Conservation (phyloP, 2,329 filamentous ascomycete species). For the Metarhizium brunneum region DNA sequence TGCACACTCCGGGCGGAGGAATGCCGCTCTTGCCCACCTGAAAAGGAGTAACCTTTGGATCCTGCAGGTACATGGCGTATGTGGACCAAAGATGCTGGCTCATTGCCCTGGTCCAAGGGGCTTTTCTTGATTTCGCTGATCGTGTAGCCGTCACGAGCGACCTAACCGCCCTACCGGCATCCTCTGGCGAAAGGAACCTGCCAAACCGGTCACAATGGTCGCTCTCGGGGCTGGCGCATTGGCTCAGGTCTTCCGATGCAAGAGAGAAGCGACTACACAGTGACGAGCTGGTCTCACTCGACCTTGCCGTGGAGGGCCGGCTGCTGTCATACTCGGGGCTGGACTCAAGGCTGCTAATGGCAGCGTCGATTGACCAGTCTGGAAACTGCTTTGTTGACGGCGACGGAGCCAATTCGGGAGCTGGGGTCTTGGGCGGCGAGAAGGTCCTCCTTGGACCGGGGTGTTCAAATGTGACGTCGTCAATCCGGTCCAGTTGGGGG, state of each 20-base stretch:
- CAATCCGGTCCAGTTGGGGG: conserved; percentile 24
- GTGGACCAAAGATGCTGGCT: conserved; percentile 57
- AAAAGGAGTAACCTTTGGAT: conserved; percentile 59
- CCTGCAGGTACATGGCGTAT: conserved; percentile 55
- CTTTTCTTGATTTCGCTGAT: conserved; percentile 33
- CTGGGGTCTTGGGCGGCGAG: conserved; percentile 52
- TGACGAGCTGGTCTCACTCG: conserved; percentile 48
- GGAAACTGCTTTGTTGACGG: conserved; percentile 40
- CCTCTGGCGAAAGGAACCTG: conserved; percentile 16
- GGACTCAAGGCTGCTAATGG: conserved; percentile 47
- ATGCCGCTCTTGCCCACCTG: conserved; percentile 53
- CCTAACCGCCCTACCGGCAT: conserved; percentile 23
- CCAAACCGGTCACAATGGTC: conserved; percentile 17
- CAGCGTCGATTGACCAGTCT: conserved; percentile 49
- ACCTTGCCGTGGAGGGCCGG: conserved; percentile 49
- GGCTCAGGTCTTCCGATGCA: conserved; percentile 43
- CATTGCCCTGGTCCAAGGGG: conserved; percentile 57
- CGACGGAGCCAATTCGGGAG: conserved; percentile 34
- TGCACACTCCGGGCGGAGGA: conserved; percentile 55
- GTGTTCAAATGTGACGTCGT: conserved; percentile 17
- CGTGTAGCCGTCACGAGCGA: conserved; percentile 5
- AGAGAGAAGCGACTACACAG: conserved; percentile 48
- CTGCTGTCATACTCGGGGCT: conserved; percentile 51
- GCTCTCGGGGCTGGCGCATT: conserved; percentile 41
- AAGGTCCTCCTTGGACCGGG: conserved; percentile 31